Conservation (phyloP, 495 filamentous ascomycete species). For the Penicillium bovifimosum region DNA sequence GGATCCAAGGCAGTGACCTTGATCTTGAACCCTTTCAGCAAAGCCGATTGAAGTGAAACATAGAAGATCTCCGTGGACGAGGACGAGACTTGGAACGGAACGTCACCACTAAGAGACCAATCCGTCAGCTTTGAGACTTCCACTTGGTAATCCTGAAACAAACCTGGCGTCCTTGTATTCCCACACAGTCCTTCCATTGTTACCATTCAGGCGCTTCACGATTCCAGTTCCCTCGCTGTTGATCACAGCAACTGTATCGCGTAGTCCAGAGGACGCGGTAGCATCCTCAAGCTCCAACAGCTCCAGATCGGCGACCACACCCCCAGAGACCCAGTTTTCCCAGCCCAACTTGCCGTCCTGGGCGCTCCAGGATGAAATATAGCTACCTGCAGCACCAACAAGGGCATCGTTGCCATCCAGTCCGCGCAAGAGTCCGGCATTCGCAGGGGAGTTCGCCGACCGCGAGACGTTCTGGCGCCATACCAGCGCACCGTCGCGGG, state of each 20-base stretch:
- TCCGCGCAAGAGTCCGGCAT: constrained; percentile 56
- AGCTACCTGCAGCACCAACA: constrained; percentile 59
- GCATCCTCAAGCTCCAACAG: constrained; percentile 65
- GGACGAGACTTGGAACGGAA: constrained; percentile 73
- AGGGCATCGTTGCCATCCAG: constrained; percentile 69
- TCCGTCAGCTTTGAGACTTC: constrained; percentile 17
- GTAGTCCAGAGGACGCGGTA: constrained; percentile 36
- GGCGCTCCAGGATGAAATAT: constrained; percentile 78
- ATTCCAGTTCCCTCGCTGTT: constrained; percentile 45
- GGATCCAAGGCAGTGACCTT: constrained; percentile 68
- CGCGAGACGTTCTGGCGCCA: constrained; percentile 74
- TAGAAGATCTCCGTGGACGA: constrained; percentile 70
- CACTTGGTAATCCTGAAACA: not conserved
- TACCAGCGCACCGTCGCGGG: constrained; percentile 72
- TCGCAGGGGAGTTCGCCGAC: constrained; percentile 25
- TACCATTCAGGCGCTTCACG: constrained; percentile 64
- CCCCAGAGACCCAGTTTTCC: constrained; percentile 52
- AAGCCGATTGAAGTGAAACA: constrained; percentile 64
- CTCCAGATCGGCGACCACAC: constrained; percentile 69
- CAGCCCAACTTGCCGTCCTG: constrained; percentile 74
- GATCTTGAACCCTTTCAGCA: constrained; percentile 62
- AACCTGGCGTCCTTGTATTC: constrained; percentile 61
- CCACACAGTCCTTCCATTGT: constrained; percentile 74
- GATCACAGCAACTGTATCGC: constrained; percentile 68
- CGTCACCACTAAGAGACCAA: constrained; percentile 47